Conservation (phyloP, 176 grass and related monocot species). For the Pontederia paniculata region DNA sequence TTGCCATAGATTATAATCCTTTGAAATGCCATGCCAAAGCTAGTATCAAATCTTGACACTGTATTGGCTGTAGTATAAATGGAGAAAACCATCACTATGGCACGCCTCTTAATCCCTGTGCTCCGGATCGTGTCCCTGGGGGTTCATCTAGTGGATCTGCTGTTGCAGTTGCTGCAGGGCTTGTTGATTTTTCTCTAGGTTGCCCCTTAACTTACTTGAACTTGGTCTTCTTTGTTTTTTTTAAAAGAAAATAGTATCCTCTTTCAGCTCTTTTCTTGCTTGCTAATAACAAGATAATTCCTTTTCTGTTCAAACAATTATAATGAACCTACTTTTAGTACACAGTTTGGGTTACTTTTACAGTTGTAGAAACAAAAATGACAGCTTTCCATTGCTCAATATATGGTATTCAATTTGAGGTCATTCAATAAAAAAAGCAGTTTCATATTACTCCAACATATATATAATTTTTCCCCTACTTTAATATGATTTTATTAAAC, state of each 20-base stretch:
- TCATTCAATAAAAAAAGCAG: too few species aligned
- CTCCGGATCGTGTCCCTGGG: conserved; percentile 52
- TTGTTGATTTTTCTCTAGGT: conserved; percentile 71
- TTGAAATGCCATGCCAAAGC: not conserved
- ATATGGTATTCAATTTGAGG: too few species aligned
- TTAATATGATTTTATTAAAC: too few species aligned
- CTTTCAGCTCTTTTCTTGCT: conserved; percentile 9
- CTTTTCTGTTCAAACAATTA: too few species aligned
- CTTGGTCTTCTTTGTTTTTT: not conserved
- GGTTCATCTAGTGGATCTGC: conserved; percentile 90
- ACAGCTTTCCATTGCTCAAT: too few species aligned
- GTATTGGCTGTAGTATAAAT: conserved; percentile 42
- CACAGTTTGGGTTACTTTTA: too few species aligned
- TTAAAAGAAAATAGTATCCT: not conserved
- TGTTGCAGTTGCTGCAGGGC: conserved; percentile 58
- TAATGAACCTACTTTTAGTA: too few species aligned
- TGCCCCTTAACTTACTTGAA: conserved; percentile 1
- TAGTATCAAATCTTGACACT: not conserved
- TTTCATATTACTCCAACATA: too few species aligned
- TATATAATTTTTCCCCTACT: too few species aligned
- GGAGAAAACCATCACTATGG: conserved; percentile 88
- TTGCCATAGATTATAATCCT: not conserved
- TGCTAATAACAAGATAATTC: too few species aligned
- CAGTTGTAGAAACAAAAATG: too few species aligned
- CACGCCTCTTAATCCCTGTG: conserved; percentile 72